Evolutionary conservation across 805 yeast species (phyloP).

Genomic region (Torulaspora gathmanii): DNA sequence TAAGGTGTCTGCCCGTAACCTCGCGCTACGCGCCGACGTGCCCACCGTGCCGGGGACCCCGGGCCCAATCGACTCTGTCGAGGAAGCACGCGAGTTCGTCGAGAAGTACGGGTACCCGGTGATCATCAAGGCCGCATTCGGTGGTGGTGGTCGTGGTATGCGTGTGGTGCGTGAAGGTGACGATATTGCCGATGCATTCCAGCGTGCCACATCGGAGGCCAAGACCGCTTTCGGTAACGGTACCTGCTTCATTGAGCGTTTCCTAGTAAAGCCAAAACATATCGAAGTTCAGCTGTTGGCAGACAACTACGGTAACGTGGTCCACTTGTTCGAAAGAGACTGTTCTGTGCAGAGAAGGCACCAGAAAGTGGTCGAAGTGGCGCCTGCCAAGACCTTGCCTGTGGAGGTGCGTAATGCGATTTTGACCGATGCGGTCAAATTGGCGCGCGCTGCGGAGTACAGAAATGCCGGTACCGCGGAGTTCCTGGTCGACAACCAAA

Average conservation of each 20-base stretch:
- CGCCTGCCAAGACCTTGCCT: slow-evolving; percentile 92
- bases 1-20: slow-evolving; percentile 87
- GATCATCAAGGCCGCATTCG: slow-evolving; percentile 96
- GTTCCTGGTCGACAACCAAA: slow-evolving; percentile 86
- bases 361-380: slow-evolving; percentile 97
- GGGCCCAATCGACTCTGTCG: slow-evolving; percentile 82
- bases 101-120: slow-evolving; percentile 88
- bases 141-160: slow-evolving; percentile 99
- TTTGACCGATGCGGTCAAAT: slow-evolving; percentile 86
- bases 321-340: slow-evolving; percentile 94
- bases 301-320: slow-evolving; percentile 88
- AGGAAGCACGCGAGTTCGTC: slow-evolving; percentile 77
- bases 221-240: slow-evolving; percentile 96
- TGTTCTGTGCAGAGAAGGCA: slow-evolving; percentile 99
- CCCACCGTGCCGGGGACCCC: slow-evolving; percentile 98
- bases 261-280: slow-evolving; percentile 92
- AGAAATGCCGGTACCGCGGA: slow-evolving; percentile 98
- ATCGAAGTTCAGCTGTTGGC: slow-evolving; percentile 96
- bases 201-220: slow-evolving; percentile 92
- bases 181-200: slow-evolving; percentile 83
- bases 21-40: slow-evolving; percentile 76
- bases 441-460: slow-evolving; percentile 84
- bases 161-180: slow-evolving; percentile 98
- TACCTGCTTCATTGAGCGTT: slow-evolving; percentile 95
- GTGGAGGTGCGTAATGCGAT: slow-evolving; percentile 82